phyloP scores from a whole-genome alignment of 495 filamentous ascomycete species.

The Friedmanniomyces simplex region DNA sequence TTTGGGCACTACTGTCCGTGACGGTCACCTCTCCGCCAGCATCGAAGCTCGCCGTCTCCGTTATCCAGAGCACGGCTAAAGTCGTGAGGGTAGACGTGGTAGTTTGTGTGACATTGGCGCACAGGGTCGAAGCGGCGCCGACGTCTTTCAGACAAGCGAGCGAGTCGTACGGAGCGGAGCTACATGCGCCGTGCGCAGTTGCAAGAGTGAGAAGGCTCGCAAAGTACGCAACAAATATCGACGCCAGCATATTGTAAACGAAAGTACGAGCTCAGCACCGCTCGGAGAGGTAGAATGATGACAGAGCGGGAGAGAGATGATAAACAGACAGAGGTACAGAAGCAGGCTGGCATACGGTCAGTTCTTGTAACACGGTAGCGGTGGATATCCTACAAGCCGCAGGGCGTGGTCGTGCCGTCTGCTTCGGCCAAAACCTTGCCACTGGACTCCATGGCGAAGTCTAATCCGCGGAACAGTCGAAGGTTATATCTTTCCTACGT shows the following conservation, averaged over 20 bases:
- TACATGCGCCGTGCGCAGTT: not conserved
- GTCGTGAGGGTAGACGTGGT: conserved; percentile 6
- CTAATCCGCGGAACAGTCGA: not conserved
- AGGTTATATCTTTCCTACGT: not conserved
- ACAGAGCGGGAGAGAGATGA: no score
- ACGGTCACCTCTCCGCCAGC: not conserved
- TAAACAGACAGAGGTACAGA: no score
- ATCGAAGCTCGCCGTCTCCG: not conserved
- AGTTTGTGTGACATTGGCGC: not conserved
- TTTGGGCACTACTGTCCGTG: not conserved
- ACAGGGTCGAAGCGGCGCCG: not conserved
- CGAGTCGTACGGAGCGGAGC: not conserved
- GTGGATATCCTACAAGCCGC: not conserved
- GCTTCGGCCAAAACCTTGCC: no score
- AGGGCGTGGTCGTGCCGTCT: not conserved
- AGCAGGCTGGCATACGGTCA: no score
- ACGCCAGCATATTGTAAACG: not conserved
- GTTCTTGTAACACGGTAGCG: no score
- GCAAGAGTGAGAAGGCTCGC: not conserved
- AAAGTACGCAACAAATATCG: not conserved
- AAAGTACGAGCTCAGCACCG: no score
- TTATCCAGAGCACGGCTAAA: not conserved
- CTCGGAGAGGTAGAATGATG: no score
- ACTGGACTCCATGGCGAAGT: not conserved
- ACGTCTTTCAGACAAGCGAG: conserved; percentile 1